Evolutionary conservation across 2,329 filamentous ascomycete species (phyloP), one percentile per base, ranked within the genome.

Genomic region (Fusarium succisae): DNA sequence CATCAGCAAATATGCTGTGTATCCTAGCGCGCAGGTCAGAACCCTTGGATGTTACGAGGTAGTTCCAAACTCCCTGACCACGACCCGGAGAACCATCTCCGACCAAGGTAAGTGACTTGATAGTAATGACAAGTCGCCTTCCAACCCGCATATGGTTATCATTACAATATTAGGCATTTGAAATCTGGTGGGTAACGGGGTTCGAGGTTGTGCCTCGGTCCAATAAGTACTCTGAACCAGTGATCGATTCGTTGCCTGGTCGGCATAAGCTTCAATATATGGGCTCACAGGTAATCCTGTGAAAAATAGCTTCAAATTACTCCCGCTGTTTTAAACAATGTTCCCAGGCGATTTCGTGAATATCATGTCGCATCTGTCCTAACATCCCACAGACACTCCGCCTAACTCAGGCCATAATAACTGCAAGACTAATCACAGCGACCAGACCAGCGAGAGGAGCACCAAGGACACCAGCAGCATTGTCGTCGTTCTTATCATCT

Each of bases 371-470:
- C 68, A 60, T 75, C 55, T 45, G 37, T n/a, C 58, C n/a, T 6
- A 24, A 45, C 24, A 11, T 30, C 8, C 22, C 30, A 41, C 28
- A 32, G 28, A 24, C 54, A 24, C 48, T 51, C 30, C 17, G n/a
- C 48, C 48, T 24, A 5, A 37, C 35, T 37, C 18, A 78, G 32
- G 64, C 41, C 73, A 78, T 61, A 38, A 75, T 60, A 47, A 78
- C 41, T 20, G 72, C 73, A 37, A 74, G 48, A 11, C 71, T 76
- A 43, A 75, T 41, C 15, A 63, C 72, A 20, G 69, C 66, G 28
- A 77, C 28, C 9, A 79, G 20, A 28, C 73, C 68, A 20, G 66
- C 44, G 30, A 75, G 59, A 53, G 78, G 72, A 18, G 67, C 69
- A 26, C 70, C 63, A 11, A 76, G 44, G 17, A 55, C 39, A 37